Conservation (phyloP, 225 moss, liverwort and hornwort species). For the Pseudoscleropodium purum region DNA sequence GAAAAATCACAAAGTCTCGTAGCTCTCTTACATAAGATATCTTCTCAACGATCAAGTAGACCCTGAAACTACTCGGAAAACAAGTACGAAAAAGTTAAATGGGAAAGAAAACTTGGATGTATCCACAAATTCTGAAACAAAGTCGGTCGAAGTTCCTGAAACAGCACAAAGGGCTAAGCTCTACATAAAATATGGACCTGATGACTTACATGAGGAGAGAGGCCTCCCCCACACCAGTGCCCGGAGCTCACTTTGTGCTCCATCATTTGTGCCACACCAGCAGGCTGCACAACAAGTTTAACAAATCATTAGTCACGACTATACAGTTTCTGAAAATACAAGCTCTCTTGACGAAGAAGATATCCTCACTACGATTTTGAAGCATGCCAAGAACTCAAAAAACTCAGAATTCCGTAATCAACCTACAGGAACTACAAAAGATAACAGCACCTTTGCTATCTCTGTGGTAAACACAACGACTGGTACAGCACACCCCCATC, state of each 20-base stretch:
- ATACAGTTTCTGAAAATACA: not conserved
- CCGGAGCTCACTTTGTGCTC: slow-evolving; percentile 55
- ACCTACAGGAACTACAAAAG: not conserved
- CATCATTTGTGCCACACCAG: slow-evolving; percentile 32
- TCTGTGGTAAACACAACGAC: not conserved
- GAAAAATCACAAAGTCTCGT: not conserved
- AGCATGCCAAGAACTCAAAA: not conserved
- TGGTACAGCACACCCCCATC: not conserved
- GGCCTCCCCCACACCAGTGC: slow-evolving; percentile 74
- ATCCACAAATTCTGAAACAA: not conserved
- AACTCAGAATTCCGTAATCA: not conserved
- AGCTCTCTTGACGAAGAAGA: not conserved
- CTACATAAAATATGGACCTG: not conserved
- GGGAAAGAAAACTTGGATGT: not conserved
- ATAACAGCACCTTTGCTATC: not conserved
- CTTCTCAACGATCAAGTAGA: not conserved
- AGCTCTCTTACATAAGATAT: not conserved
- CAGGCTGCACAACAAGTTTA: slow-evolving; percentile 26
- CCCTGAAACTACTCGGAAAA: not conserved
- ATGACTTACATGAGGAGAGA: slow-evolving; percentile 69
- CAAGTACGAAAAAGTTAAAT: not conserved
- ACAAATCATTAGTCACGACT: not conserved
- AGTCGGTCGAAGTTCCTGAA: not conserved
- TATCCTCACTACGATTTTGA: not conserved
- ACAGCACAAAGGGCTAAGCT: not conserved